Percentiles rank a stretch among this genome's conserved stretches.
phyloP scores from a whole-genome alignment of 768 basidiomycete species.

The Tricholoma furcatifolium region DNA sequence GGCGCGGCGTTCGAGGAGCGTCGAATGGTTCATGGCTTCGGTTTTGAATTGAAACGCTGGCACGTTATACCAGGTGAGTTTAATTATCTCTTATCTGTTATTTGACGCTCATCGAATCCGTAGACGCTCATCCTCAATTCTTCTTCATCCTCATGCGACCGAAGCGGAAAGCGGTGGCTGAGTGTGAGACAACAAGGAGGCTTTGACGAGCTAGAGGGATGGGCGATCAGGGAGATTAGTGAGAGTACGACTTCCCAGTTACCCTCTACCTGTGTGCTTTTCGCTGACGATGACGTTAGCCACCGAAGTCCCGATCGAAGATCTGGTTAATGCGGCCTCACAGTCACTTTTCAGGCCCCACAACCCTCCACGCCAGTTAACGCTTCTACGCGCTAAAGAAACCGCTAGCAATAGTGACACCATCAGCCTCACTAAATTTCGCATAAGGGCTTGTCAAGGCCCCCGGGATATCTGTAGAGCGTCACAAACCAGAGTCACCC shows the following conservation, averaged over 20 bases:
- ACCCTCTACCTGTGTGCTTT: neutral
- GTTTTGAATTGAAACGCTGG: constrained; percentile 61
- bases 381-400: constrained; percentile 25
- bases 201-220: constrained; percentile 77
- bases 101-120: neutral
- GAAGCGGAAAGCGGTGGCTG: constrained; percentile 71
- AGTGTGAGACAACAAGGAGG: constrained; percentile 73
- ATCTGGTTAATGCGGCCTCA: constrained; percentile 54
- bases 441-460: no score
- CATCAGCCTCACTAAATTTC: no score
- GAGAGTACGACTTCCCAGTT: constrained; percentile 56
- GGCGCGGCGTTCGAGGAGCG: constrained; percentile 69
- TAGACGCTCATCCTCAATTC: constrained; percentile 66
- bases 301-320: constrained; percentile 77
- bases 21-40: constrained; percentile 74
- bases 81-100: neutral
- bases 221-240: constrained; percentile 87
- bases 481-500: no score
- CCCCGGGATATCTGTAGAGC: no score
- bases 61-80: constrained; percentile 70
- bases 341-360: constrained; percentile 16
- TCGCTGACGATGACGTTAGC: constrained; percentile 39
- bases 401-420: constrained; percentile 39
- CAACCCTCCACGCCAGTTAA: constrained; percentile 16
- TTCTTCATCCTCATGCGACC: constrained; percentile 65